Evolutionary conservation across 306 rosid genomes (phyloP).

Genomic region (Malus fusca): DNA sequence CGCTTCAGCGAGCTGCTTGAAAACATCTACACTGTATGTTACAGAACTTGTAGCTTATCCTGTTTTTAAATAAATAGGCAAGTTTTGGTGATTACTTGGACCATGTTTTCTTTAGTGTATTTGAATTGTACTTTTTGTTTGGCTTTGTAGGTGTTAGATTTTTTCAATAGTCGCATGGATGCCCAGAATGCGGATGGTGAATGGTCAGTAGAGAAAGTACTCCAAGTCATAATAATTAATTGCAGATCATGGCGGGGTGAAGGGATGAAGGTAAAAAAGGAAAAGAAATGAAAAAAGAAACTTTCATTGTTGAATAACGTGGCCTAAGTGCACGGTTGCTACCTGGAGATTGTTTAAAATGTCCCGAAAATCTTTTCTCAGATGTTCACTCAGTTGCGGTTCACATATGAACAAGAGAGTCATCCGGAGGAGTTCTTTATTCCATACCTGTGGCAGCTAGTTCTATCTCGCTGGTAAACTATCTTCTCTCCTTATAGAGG

Average conservation of each 20-base stretch:
- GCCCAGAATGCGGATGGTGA: slow-evolving; percentile 74
- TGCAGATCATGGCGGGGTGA: slow-evolving; percentile 98
- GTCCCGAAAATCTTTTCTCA: slow-evolving; percentile 22
- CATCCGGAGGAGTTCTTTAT: slow-evolving; percentile 96
- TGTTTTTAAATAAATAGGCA: not conserved
- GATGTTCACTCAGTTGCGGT: slow-evolving; percentile 97
- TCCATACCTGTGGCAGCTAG: slow-evolving; percentile 95
- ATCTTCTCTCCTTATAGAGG: not conserved
- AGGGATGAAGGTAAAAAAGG: slow-evolving; percentile 80
- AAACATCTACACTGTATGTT: slow-evolving; percentile 77
- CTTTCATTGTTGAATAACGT: not conserved
- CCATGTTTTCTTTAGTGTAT: slow-evolving; percentile 1
- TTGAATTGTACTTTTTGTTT: slow-evolving; percentile 7
- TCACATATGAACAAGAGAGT: slow-evolving; percentile 97
- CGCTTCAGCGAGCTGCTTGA: slow-evolving; percentile 91
- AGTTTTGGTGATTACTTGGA: not conserved
- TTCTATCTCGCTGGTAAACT: slow-evolving; percentile 73
- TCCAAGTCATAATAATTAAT: slow-evolving; percentile 75
- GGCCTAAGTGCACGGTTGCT: slow-evolving; percentile 8
- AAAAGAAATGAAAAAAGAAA: not conserved
- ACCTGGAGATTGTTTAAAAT: not conserved
- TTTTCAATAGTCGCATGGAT: slow-evolving; percentile 95
- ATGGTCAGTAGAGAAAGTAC: slow-evolving; percentile 91
- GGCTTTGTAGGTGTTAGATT: slow-evolving; percentile 74
- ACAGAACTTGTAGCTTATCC: slow-evolving; percentile 9